These are phyloP conservation scores for Paecilomyces fulvus DNA, from an alignment of 2,329 filamentous ascomycete genomes.

Conservation along the genomic window DNA sequence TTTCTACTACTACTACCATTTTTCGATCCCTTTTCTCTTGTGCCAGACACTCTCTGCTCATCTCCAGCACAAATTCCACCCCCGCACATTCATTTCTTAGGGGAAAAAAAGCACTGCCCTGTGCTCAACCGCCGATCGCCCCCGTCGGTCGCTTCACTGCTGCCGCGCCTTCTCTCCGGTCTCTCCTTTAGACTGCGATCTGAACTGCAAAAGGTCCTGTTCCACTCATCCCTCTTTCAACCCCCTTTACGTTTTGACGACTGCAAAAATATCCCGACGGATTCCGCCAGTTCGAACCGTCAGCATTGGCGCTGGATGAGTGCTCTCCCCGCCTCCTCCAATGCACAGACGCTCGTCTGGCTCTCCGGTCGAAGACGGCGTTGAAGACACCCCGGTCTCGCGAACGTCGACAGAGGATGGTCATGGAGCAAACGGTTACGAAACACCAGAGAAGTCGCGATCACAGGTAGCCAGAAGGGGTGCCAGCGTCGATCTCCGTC, in stretches of 20 bases:
- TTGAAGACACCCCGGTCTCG: conserved; percentile 26
- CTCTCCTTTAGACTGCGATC: not conserved
- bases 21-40: not conserved
- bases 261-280: conserved; percentile 2
- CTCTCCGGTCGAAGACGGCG: conserved; percentile 34
- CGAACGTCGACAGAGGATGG: conserved; percentile 22
- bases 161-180: not conserved
- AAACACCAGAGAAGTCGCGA: conserved; percentile 22
- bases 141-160: not conserved
- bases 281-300: not conserved
- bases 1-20: not conserved
- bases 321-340: conserved; percentile 27
- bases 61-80: not conserved
- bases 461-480: conserved; percentile 28
- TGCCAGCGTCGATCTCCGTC: conserved; percentile 26
- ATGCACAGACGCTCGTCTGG: conserved; percentile 40
- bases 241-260: not conserved
- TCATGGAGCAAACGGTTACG: conserved; percentile 23
- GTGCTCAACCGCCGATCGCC: not conserved
- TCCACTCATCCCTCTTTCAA: not conserved
- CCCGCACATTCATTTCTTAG: not conserved
- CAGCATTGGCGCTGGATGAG: conserved; percentile 25
- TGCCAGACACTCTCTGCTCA: not conserved
- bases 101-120: not conserved
- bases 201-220: conserved; percentile 4